phyloP scores from a whole-genome alignment of 2,329 filamentous ascomycete species.

The Phaeosphaeriaceae sp. region DNA sequence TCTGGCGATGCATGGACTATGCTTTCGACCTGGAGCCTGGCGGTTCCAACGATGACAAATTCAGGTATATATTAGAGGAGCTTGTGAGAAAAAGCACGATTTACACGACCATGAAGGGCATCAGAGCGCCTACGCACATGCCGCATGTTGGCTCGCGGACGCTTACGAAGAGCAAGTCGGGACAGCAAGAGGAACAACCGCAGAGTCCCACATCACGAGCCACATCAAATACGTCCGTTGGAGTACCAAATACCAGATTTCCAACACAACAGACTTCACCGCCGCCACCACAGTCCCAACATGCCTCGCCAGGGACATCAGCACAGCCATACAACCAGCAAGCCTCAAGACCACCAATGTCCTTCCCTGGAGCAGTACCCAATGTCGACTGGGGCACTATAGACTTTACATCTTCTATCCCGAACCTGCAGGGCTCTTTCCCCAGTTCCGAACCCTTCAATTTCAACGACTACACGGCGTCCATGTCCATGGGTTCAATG shows the following conservation, averaged over 20 bases:
- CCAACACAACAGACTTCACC: conserved; percentile 9
- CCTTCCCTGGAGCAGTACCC: conserved; percentile 32
- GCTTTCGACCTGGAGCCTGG: conserved; percentile 68
- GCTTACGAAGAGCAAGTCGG: conserved; percentile 35
- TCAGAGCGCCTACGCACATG: conserved; percentile 60
- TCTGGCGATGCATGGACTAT: conserved; percentile 76
- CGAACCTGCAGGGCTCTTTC: conserved; percentile 3
- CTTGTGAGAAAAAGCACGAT: conserved; percentile 66
- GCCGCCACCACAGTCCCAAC: conserved; percentile 1
- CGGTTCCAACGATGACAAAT: conserved; percentile 64
- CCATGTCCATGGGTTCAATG: neutral
- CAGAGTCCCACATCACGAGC: conserved; percentile 5
- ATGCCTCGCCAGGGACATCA: neutral
- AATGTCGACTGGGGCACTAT: conserved; percentile 35
- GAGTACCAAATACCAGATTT: neutral
- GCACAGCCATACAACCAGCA: neutral
- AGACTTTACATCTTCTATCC: conserved; percentile 12
- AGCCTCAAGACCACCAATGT: conserved; percentile 4
- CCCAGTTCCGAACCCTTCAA: conserved; percentile 6
- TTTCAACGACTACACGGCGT: conserved; percentile 4
- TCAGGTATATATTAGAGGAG: conserved; percentile 66
- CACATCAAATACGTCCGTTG: neutral
- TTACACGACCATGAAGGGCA: conserved; percentile 66
- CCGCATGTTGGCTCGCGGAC: conserved; percentile 37
- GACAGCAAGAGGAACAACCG: conserved; percentile 15